Evolutionary conservation across 140 eudicot species (phyloP).

Genomic region (Erigeron philadelphicus): DNA sequence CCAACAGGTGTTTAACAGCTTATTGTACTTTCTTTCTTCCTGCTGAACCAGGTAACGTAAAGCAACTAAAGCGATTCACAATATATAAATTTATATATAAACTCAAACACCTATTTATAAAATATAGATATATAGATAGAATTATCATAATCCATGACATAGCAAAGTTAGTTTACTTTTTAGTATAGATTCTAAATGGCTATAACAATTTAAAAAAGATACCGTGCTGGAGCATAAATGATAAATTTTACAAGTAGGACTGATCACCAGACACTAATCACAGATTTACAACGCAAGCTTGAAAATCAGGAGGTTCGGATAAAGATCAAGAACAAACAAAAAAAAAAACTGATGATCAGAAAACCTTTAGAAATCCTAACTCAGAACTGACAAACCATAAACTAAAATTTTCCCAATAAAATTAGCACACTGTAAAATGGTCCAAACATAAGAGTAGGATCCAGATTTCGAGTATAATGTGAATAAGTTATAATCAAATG

Average conservation of each 20-base stretch:
- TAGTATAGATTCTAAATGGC: conserved; percentile 8
- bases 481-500: conserved; percentile 22
- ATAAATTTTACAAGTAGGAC: no score
- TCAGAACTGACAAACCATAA: conserved; percentile 6
- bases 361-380: conserved; percentile 15
- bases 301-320: conserved; percentile 12
- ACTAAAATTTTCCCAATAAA: not conserved
- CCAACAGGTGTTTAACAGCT: not conserved
- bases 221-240: no score
- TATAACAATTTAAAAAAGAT: not conserved
- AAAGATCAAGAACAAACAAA: conserved; percentile 3
- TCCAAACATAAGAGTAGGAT: conserved; percentile 20
- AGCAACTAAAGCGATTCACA: not conserved
- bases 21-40: no score
- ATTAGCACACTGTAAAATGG: conserved; percentile 21
- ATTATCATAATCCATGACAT: conserved; percentile 6
- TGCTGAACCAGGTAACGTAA: not conserved
- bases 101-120: not conserved
- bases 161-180: conserved; percentile 9
- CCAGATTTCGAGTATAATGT: conserved; percentile 9
- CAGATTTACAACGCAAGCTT: conserved; percentile 16
- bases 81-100: not conserved
- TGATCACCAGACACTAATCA: no score
- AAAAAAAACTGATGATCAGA: conserved; percentile 14
- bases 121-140: not conserved